Evolutionary conservation across 768 basidiomycete genomes (phyloP).

Genomic region (Boletus rubescentipes): DNA sequence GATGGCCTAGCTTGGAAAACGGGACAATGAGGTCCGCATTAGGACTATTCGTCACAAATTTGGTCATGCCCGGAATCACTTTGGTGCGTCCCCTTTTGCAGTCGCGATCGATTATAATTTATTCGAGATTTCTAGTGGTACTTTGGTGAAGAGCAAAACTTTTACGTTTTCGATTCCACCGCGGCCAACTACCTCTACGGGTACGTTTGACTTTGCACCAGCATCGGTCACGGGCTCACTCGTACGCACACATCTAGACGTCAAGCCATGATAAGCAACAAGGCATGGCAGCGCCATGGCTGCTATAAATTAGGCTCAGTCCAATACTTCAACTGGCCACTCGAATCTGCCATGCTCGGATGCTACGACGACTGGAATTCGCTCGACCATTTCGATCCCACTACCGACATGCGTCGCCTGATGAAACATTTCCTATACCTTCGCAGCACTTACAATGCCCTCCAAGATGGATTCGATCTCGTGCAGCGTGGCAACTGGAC

Average conservation of each 20-base stretch:
- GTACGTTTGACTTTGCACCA: constrained; percentile 38
- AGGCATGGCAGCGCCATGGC: constrained; percentile 91
- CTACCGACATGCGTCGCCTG: constrained; percentile 70
- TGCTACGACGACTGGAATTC: constrained; percentile 91
- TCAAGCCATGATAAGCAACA: constrained; percentile 84
- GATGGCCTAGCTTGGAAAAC: constrained; percentile 88
- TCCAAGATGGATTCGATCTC: constrained; percentile 88
- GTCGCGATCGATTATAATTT: neutral
- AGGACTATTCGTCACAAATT: constrained; percentile 72
- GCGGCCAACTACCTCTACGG: constrained; percentile 91
- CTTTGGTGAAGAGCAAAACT: constrained; percentile 92
- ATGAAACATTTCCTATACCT: constrained; percentile 73
- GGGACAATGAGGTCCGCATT: constrained; percentile 76
- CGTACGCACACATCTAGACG: constrained; percentile 50
- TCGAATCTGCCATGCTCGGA: constrained; percentile 75
- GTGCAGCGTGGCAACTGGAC: constrained; percentile 88
- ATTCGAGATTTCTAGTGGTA: constrained; percentile 49
- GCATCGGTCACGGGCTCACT: constrained; percentile 1
- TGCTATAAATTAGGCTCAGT: constrained; percentile 88
- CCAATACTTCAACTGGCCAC: constrained; percentile 93
- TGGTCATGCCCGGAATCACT: constrained; percentile 87
- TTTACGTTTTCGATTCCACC: constrained; percentile 86
- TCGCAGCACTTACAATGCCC: constrained; percentile 62
- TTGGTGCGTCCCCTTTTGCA: constrained; percentile 46
- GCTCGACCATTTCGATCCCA: constrained; percentile 94